Conservation (phyloP, 306 rosid species). For the Cucumis cinereus region DNA sequence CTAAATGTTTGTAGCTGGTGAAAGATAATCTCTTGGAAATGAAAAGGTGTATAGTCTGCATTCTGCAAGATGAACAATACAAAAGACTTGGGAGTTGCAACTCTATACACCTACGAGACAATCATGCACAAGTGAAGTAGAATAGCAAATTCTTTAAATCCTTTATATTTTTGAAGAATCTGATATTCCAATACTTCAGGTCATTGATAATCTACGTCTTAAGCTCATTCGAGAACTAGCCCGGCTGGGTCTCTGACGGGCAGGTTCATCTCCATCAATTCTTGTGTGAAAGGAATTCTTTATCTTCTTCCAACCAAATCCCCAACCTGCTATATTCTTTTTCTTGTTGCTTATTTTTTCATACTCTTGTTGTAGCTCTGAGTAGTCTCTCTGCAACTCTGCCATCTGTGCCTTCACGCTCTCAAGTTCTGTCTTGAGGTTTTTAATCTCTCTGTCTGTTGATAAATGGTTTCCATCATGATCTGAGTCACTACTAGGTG, state of each 20-base stretch:
- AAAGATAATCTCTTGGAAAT: not conserved
- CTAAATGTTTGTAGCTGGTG: not conserved
- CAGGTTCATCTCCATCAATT: constrained; percentile 35
- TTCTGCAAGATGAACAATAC: not conserved
- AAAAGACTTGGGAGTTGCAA: not conserved
- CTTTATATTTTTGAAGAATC: constrained; percentile 6
- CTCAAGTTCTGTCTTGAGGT: constrained; percentile 64
- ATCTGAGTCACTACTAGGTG: constrained; percentile 33
- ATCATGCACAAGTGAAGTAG: not conserved
- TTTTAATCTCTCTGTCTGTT: constrained; percentile 30
- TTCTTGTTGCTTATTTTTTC: constrained; percentile 37
- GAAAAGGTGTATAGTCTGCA: not conserved
- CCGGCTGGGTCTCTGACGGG: constrained; percentile 21
- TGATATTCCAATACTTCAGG: constrained; percentile 23
- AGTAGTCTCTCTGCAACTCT: constrained; percentile 63
- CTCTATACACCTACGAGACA: not conserved
- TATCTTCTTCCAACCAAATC: constrained; percentile 59
- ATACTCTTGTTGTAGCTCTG: constrained; percentile 60
- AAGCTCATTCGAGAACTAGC: constrained; percentile 19
- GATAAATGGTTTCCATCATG: constrained; percentile 43
- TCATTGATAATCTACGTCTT: constrained; percentile 33
- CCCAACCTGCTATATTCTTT: constrained; percentile 45
- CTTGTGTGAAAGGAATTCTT: constrained; percentile 54
- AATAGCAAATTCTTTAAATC: constrained; percentile 1
- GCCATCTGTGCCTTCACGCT: constrained; percentile 47